Evolutionary conservation across 306 rosid species (phyloP), one percentile per base, ranked within the genome.

Genomic region (Begonia fuchsioides): DNA sequence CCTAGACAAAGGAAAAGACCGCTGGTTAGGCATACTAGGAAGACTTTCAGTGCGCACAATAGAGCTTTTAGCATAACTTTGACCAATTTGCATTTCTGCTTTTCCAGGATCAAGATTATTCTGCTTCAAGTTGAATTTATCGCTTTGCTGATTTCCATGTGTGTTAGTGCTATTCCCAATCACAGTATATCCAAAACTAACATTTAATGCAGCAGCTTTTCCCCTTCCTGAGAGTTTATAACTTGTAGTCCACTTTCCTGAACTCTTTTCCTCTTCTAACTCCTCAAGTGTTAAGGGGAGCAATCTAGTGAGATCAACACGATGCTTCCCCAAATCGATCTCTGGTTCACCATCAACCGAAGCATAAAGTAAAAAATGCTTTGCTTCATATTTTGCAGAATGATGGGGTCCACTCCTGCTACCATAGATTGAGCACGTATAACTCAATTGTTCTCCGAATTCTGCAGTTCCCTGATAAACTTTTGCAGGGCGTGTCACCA

Each of bases 281-380:
- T 90, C 94, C 74, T 84, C 95, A 62, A 90, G 62, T 8, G 95
- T 75, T 60, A 84, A 66, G 38, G 97, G 97, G 64, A 90, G 95
- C 62, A 90, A 55, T 71, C 86, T 72, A 2, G 94, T 81, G 65
- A 90, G 82, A 59, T 90, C 95, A 41, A 84, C 49, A 54, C 84
- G 75, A 56, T 90, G 95, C 75, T 84, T 84, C 56, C 97, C 97
- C 71, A 84, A 67, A 78, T 90, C 94, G 17, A 72, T 59, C 53
- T 75, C 84, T 0, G 86, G 70, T 2, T 68, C 66, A 57, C 79
- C 73, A 32, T 51, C 47, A 44, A 75, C 20, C 15, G 94, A 72
- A 70, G 85, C 95, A 70, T 81, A 84, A 16, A 90, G 71, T 62
- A 75, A 49, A 66, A 79, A 74, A 67, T 76, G 84, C 64, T 84